Percentiles rank a stretch among this genome's conserved stretches.
Conservation (phyloP, 257 asterid species). For the Salvia splendens region DNA sequence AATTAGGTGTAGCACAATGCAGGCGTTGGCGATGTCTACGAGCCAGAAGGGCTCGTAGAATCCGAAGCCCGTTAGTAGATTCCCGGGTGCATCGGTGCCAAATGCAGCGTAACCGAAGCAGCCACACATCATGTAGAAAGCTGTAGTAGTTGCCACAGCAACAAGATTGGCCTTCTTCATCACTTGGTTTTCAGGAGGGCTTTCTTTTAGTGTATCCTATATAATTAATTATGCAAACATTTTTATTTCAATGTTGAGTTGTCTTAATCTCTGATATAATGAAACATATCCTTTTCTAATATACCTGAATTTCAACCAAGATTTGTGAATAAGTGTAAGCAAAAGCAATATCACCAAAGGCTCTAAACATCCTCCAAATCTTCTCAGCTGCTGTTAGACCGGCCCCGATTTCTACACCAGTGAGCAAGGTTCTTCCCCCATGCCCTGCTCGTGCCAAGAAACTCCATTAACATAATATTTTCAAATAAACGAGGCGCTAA, state of each 20-base stretch:
- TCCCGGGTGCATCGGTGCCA: slow-evolving; percentile 62
- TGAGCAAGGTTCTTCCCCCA: slow-evolving; percentile 45
- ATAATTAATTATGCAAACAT: background rate
- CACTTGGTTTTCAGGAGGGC: slow-evolving; percentile 62
- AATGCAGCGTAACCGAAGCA: slow-evolving; percentile 73
- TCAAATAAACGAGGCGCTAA: background rate
- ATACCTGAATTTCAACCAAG: slow-evolving; percentile 70
- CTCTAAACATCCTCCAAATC: slow-evolving; percentile 65
- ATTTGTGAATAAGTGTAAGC: slow-evolving; percentile 67
- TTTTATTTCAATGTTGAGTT: background rate
- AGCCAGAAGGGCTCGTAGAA: slow-evolving; percentile 67
- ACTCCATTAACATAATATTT: background rate
- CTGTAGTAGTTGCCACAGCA: slow-evolving; percentile 50
- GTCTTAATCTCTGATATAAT: background rate
- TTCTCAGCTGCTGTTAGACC: slow-evolving; percentile 55
- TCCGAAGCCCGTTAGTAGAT: slow-evolving; percentile 57
- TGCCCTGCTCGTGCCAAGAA: slow-evolving; percentile 38
- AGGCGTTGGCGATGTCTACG: slow-evolving; percentile 57
- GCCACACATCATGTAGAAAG: slow-evolving; percentile 71
- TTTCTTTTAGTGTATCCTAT: slow-evolving; percentile 58
- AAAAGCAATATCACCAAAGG: slow-evolving; percentile 69
- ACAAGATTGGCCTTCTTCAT: slow-evolving; percentile 62
- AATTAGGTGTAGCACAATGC: slow-evolving; percentile 60
- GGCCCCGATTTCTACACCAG: slow-evolving; percentile 54
- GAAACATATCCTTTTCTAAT: background rate